Base-by-base conservation (phyloP, 768 basidiomycete species). In the Pleurotus sapidus region DNA sequence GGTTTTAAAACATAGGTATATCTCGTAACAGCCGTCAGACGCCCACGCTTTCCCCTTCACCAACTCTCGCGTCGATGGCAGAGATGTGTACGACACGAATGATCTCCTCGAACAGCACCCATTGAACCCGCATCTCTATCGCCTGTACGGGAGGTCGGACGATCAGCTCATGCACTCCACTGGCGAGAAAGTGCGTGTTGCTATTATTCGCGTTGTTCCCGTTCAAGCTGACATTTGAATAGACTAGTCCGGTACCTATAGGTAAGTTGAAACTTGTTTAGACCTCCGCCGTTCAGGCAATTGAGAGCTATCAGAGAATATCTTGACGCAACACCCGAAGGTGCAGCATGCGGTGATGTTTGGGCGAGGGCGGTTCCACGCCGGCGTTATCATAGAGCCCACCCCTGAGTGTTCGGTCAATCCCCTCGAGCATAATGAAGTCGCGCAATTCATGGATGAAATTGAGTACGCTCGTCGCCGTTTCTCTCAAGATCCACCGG, bases 101-200 rank as follows among this genome's bases (percentile, higher is more conserved):
- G 80, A 81, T 60, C 47, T 81, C 4, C 63, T 82, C 15, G 51
- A 72, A 1, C 71, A 69, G 46, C 78, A 82, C 59, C 77, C 80
- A 0, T 69, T 65, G 3, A 70, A 72, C 4, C 49, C 71, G 6
- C 63, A 70, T 1, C 17, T 72, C 4, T 79, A 68, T 69, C 71
- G 62, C 51, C 62, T 82, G 38, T 58, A 54, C 42, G 75, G 74
- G 2, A 63, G 73, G 5, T 57, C 56, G 14, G 77, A 80, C 55
- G 78, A 80, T 53, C 77, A 77, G 57, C 76, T 79, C 54, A 71
- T 77, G 62, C 70, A 76, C 30, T 71, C 68, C 2, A 77, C 68
- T 15, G 77, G 76, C 8, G 75, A 78, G 61, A 76, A 77, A 68
- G 76, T 73, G 23, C 18, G 59, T 55, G 25, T 47, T 63, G 38